Evolutionary conservation across 2,329 filamentous ascomycete species (phyloP).

Genomic region (Metarhizium album): DNA sequence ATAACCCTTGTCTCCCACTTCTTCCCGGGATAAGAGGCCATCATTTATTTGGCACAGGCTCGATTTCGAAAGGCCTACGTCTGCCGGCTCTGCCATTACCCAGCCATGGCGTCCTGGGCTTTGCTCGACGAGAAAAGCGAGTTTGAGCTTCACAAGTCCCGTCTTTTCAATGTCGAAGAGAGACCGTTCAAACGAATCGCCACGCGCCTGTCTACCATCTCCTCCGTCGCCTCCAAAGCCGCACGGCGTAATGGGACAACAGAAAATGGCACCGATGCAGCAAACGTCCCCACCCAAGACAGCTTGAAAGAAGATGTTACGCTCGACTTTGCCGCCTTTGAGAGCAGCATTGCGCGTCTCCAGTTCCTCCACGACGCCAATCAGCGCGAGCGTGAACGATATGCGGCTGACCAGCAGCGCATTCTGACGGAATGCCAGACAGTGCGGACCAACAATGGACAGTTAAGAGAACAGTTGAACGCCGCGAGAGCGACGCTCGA

Average conservation of each 20-base stretch:
- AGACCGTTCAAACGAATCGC: constrained; percentile 85
- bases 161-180: constrained; percentile 83
- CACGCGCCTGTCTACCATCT: constrained; percentile 63
- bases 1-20: too few relatives aligned
- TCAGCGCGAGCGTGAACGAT: constrained; percentile 69
- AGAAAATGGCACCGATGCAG: constrained; percentile 30
- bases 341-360: constrained; percentile 75
- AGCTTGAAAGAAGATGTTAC: constrained; percentile 70
- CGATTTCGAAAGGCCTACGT: background rate
- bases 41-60: background rate
- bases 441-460: constrained; percentile 64
- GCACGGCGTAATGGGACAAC: constrained; percentile 12
- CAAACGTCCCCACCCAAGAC: constrained; percentile 26
- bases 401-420: constrained; percentile 66
- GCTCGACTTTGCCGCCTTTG: constrained; percentile 81
- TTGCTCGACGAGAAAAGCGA: constrained; percentile 67
- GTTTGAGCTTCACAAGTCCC: constrained; percentile 76
- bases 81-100: background rate
- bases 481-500: constrained; percentile 64
- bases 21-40: background rate
- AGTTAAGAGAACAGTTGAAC: constrained; percentile 64
- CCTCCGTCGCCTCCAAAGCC: constrained; percentile 42
- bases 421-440: constrained; percentile 70
- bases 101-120: constrained; percentile 41
- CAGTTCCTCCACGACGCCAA: constrained; percentile 83